These are phyloP conservation scores for Lathyrus sativus DNA, from an alignment of 306 rosid species.

Conservation along the genomic window DNA sequence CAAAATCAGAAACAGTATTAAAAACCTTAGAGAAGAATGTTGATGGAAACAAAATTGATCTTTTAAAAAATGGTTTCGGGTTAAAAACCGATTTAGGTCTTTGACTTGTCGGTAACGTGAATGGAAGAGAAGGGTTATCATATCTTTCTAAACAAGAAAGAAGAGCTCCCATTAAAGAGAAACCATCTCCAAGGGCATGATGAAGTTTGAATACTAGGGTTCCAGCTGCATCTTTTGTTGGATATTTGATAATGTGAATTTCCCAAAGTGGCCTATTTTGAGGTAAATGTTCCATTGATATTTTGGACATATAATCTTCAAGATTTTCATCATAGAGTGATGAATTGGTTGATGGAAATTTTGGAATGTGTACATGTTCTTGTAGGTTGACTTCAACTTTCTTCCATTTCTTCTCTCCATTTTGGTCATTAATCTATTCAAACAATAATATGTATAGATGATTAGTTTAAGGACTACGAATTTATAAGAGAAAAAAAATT, in stretches of 20 bases:
- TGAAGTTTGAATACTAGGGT: conserved; percentile 49
- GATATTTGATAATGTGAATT: conserved; percentile 51
- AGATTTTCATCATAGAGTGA: conserved; percentile 41
- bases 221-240: conserved; percentile 46
- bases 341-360: conserved; percentile 31
- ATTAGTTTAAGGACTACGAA: background rate
- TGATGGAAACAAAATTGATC: background rate
- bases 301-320: conserved; percentile 45
- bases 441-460: too few relatives aligned
- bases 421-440: conserved; percentile 36
- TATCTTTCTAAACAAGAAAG: conserved; percentile 53
- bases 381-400: conserved; percentile 48
- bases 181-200: conserved; percentile 69
- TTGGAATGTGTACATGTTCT: conserved; percentile 45
- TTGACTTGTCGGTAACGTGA: conserved; percentile 49
- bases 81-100: background rate
- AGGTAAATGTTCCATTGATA: conserved; percentile 38
- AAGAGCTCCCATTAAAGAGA: conserved; percentile 58
- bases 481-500: too few relatives aligned
- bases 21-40: conserved; percentile 12
- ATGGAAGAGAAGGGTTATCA: conserved; percentile 51
- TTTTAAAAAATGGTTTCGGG: background rate
- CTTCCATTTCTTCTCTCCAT: conserved; percentile 54
- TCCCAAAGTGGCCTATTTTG: conserved; percentile 57
- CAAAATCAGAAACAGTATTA: conserved; percentile 39